Base-by-base conservation (phyloP, 208 protist genomes). In the Trypanosoma mega region DNA sequence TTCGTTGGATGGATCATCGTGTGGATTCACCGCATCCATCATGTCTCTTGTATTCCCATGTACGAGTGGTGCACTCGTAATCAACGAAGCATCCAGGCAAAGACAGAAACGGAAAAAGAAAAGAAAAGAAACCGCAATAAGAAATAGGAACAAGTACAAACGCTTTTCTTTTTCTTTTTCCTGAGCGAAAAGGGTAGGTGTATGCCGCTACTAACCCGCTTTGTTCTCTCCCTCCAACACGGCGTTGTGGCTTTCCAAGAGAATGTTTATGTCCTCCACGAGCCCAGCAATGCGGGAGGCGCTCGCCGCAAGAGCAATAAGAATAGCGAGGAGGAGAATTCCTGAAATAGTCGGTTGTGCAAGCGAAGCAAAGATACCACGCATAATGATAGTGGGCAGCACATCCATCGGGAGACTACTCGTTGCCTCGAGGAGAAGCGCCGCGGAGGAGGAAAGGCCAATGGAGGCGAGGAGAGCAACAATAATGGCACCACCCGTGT, bases 281-380 rank as follows among this genome's bases (percentile, higher is more conserved):
- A 90, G 46, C 18, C 65, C 67, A 11, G 48, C 53, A 11, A 87
- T 49, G 36, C 78, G 65, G 20, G 72, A 39, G 16, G 78, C 73
- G 0, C 64, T 63, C 33, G 76, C 66, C 12, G 72, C 39, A 14
- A 87, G 23, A 45, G 87, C 60, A 37, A 82, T 47, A 18, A 90
- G 33, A 3, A 87, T 64, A 9, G 79, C 71, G 9, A 88, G 57
- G 6, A 79, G 53, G 3, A 59, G 61, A 21, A 92, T 72, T 26
- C 85, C 80, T 7, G 76, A 80, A 31, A 92, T 24, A 7, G 82
- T 92, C 7, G 81, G 85, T 60, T 92, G 79, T 7, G 71, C 74
- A 36, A 89, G 56, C 18, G 76, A 81, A 4, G 68, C 77, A 0
- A 92, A 58, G 16, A 80, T 48, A 29, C 63, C 66, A 29, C 71